Base-by-base conservation (phyloP, 306 rosid genomes). In the Cicer pinnatifidum region DNA sequence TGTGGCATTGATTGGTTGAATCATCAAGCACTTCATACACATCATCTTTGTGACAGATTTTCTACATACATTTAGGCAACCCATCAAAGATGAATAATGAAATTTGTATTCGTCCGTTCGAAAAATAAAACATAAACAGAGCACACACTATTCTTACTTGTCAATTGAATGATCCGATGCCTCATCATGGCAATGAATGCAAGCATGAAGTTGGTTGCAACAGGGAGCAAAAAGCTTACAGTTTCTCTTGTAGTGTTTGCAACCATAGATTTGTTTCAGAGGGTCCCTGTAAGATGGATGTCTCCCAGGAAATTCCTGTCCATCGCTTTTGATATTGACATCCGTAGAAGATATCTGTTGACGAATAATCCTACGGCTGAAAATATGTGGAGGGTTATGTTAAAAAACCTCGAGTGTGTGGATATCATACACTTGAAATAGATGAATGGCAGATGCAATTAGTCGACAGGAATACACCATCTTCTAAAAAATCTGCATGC, bases 181-280 rank as follows among this genome's bases (percentile, higher is more conserved):
- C 68, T 94, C 98, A 46, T 94, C 85, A 70, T 94, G 98, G 89
- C 98, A 94, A 81, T 84, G 92, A 62, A 90, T 64, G 89, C 98
- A 94, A 70, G 96, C 71, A 69, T 82, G 81, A 13, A 94, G 90
- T 80, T 84, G 89, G 87, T 88, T 87, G 95, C 98, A 94, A 75
- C 98, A 94, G 20, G 89, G 72, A 81, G 91, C 85, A 6, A 91
- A 72, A 77, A 94, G 92, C 85, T 94, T 94, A 71, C 97, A 91
- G 83, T 84, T 91, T 69, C 98, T 88, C 89, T 84, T 91, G 78
- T 94, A 94, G 90, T 94, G 98, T 79, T 91, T 83, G 82, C 98
- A 94, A 16, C 98, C 98, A 80, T 84, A 80, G 61, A 64, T 68
- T 79, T 37, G 75, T 56, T 85, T 78, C 67, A 70, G 84, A 63